Conservation (phyloP, 1,284 basidiomycete genomes). For the Heliocybe sulcata region DNA sequence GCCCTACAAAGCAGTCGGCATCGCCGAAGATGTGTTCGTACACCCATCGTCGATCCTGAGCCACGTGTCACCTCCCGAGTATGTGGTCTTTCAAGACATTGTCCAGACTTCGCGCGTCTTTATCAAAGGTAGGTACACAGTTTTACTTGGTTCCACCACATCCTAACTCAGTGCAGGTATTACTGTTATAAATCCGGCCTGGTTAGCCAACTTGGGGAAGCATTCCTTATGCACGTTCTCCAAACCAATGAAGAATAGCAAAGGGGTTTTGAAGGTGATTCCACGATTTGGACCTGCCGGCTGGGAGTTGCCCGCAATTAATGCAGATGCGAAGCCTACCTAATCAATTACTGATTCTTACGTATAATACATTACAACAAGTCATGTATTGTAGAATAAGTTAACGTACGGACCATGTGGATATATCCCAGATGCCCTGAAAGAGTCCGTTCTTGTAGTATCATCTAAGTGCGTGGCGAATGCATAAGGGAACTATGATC, state of each 20-base stretch:
- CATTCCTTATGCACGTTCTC: constrained; percentile 82
- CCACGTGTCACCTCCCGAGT: constrained; percentile 74
- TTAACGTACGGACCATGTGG: neutral
- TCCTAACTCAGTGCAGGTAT: constrained; percentile 40
- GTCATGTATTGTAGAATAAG: neutral
- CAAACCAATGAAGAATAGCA: constrained; percentile 71
- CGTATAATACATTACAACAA: neutral
- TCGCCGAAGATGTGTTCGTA: constrained; percentile 86
- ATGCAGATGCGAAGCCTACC: constrained; percentile 23
- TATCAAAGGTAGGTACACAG: constrained; percentile 63
- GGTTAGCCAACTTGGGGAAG: constrained; percentile 80
- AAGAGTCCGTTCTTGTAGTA: no score
- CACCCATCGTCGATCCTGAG: constrained; percentile 86
- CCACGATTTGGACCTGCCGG: constrained; percentile 80
- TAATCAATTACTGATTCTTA: neutral
- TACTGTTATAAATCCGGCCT: constrained; percentile 84
- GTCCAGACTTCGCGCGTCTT: constrained; percentile 70
- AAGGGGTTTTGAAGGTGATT: constrained; percentile 60
- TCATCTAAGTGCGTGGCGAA: no score
- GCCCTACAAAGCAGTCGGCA: constrained; percentile 79
- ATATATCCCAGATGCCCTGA: neutral
- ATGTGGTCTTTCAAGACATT: constrained; percentile 81
- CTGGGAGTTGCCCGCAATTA: constrained; percentile 81
- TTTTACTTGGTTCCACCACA: constrained; percentile 8
- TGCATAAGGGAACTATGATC: no score